Evolutionary conservation across 2,329 filamentous ascomycete species (phyloP).

Genomic region (Trichoderma sp.): DNA sequence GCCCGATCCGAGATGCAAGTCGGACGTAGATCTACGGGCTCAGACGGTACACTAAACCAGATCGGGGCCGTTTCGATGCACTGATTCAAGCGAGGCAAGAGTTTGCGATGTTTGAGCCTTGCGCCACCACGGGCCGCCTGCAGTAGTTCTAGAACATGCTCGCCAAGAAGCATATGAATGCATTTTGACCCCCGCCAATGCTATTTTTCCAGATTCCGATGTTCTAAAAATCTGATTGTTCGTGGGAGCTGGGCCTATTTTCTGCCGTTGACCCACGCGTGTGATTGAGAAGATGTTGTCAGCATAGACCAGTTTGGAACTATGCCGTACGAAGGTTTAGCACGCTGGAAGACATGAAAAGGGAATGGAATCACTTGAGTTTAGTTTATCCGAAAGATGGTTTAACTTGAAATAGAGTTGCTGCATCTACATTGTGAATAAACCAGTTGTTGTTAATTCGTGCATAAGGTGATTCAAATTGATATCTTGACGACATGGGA

Average conservation of each 20-base stretch:
- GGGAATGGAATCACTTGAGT: background rate
- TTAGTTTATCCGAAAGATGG: background rate
- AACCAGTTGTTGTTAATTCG: background rate
- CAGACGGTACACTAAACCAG: slow-evolving; percentile 7
- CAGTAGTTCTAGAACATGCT: background rate
- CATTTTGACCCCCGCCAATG: background rate
- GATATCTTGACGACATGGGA: background rate
- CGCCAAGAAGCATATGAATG: background rate
- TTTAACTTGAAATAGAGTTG: background rate
- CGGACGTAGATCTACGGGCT: slow-evolving; percentile 2
- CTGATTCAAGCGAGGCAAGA: slow-evolving; percentile 12
- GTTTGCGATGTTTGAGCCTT: slow-evolving; percentile 14
- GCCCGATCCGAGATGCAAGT: slow-evolving; percentile 20
- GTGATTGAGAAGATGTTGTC: background rate
- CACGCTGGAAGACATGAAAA: no score
- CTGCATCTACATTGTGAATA: background rate
- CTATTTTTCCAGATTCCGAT: background rate
- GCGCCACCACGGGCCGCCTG: background rate
- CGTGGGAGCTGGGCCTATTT: background rate
- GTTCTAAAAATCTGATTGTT: background rate
- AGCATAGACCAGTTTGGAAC: background rate
- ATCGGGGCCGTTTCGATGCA: background rate
- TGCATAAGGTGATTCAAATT: background rate
- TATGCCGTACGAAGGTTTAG: no score
- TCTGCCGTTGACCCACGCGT: background rate